Evolutionary conservation across 2,329 filamentous ascomycete genomes (phyloP).

Genomic region (Colletotrichum destructivum): DNA sequence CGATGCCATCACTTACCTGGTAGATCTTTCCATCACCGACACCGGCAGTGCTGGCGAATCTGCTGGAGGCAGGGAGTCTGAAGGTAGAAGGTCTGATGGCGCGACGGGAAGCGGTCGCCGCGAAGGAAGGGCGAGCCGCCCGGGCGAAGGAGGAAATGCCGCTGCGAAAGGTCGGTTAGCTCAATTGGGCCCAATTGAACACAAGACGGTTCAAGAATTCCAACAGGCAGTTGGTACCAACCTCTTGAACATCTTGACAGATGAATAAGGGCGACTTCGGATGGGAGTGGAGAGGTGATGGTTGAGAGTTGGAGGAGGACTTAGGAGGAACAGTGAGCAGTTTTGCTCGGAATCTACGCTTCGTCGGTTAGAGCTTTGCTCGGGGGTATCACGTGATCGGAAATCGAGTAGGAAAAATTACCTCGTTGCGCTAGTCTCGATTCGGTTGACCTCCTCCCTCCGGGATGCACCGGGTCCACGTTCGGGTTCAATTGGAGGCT

Average conservation of each 20-base stretch:
- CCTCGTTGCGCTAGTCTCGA: conserved; percentile 38
- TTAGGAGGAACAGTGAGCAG: conserved; percentile 63
- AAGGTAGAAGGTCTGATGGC: conserved; percentile 70
- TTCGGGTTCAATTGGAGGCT: conserved; percentile 40
- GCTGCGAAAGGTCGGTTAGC: conserved; percentile 65
- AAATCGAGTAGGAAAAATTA: conserved; percentile 40
- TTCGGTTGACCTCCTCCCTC: conserved; percentile 31
- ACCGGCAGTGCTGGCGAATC: conserved; percentile 72
- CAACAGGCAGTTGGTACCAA: conserved; percentile 63
- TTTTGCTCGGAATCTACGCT: conserved; percentile 60
- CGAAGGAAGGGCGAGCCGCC: conserved; percentile 73
- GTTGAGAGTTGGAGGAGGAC: conserved; percentile 63
- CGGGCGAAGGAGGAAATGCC: conserved; percentile 77
- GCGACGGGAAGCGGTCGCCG: conserved; percentile 70
- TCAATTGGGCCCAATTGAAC: conserved; percentile 68
- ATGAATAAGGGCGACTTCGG: conserved; percentile 76
- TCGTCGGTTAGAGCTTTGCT: conserved; percentile 62
- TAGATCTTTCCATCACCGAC: conserved; percentile 78
- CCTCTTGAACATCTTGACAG: conserved; percentile 88
- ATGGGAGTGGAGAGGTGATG: conserved; percentile 72
- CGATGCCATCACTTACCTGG: conserved; percentile 66
- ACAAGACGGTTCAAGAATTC: conserved; percentile 47
- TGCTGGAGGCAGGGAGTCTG: conserved; percentile 69
- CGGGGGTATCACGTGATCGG: conserved; percentile 54
- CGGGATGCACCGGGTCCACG: conserved; percentile 38